Percentiles rank a stretch among this genome's conserved stretches.
phyloP scores from a whole-genome alignment of 2,329 filamentous ascomycete genomes.

The Neofusicoccum ribis region DNA sequence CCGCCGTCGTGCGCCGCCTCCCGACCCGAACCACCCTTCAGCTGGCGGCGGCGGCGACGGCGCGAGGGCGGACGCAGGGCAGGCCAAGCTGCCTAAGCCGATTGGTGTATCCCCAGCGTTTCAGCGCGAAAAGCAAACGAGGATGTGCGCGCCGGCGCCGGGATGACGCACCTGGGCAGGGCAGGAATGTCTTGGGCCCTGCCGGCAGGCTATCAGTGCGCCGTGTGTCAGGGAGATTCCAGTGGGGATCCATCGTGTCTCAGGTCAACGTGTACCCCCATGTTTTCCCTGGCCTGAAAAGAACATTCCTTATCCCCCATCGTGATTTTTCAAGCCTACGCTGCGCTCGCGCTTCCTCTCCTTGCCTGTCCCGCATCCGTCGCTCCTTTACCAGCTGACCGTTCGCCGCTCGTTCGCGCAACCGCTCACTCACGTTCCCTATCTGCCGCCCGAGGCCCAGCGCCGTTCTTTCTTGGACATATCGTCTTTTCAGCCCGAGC shows the following conservation, averaged over 20 bases:
- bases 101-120: slow-evolving; percentile 16
- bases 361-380: slow-evolving; percentile 17
- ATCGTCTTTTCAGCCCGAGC: neutral
- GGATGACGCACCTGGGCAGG: slow-evolving; percentile 16
- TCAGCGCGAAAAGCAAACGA: slow-evolving; percentile 12
- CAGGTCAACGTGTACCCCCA: slow-evolving; percentile 21
- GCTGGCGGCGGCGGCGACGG: neutral
- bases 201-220: neutral
- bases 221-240: slow-evolving; percentile 21
- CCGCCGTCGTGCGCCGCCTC: neutral
- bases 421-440: slow-evolving; percentile 6
- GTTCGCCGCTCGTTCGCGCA: neutral
- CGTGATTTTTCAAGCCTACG: slow-evolving; percentile 12
- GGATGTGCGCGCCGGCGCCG: slow-evolving; percentile 16
- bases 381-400: slow-evolving; percentile 17
- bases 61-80: slow-evolving; percentile 8
- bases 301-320: slow-evolving; percentile 19
- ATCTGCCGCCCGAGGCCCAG: neutral
- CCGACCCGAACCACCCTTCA: neutral
- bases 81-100: slow-evolving; percentile 11
- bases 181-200: slow-evolving; percentile 18
- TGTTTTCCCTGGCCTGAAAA: slow-evolving; percentile 18
- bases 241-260: slow-evolving; percentile 21
- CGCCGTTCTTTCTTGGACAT: slow-evolving; percentile 4
- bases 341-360: slow-evolving; percentile 16